Evolutionary conservation across 2,329 filamentous ascomycete genomes (phyloP), one percentile per base, ranked within the genome.

Genomic region (Pyrenophora teres): DNA sequence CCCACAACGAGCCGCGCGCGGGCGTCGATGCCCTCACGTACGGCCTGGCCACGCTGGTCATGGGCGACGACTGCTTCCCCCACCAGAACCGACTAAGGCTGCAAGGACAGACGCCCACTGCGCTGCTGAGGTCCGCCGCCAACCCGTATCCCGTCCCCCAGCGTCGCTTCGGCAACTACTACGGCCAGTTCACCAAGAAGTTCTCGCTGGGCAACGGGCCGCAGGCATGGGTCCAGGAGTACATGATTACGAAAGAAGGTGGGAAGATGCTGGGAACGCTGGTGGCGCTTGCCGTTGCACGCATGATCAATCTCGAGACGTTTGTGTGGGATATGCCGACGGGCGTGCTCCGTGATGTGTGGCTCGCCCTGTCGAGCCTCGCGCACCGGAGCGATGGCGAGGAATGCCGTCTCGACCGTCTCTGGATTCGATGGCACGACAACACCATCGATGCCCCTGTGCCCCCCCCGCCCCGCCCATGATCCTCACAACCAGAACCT

Each of bases 261-360:
- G 90, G 90, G 3, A 94, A 93, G 76, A 92, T 94, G 89, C 80
- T 94, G n/a, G 89, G 89, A 4, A 93, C 89, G 1, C 76, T 94
- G 42, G 89, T 92, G 10, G 88, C 89, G 8, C 76, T 92, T 58
- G 88, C 89, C 10, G 80, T 94, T n/a, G 85, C 87, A 37, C 87
- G 88, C 56, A 94, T 94, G 90, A 78, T 85, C 44, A 90, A 90
- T 64, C 79, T 95, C 33, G 90, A 94, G 73, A 86, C 85, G 0
- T 94, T 94, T 65, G 80, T 90, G 3, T 94, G 90, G 90, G 90
- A 95, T 66, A 93, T 94, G 90, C 90, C 90, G 0, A 94, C 90
- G 0, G 90, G 90, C 1, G 87, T 94, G 15, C 76, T 92, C 46
- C 83, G 89, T 46, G 89, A 93, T 69, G 87, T 93, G 23, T 94